Conservation (phyloP, 345 rosid species). For the Aquilaria sinensis region DNA sequence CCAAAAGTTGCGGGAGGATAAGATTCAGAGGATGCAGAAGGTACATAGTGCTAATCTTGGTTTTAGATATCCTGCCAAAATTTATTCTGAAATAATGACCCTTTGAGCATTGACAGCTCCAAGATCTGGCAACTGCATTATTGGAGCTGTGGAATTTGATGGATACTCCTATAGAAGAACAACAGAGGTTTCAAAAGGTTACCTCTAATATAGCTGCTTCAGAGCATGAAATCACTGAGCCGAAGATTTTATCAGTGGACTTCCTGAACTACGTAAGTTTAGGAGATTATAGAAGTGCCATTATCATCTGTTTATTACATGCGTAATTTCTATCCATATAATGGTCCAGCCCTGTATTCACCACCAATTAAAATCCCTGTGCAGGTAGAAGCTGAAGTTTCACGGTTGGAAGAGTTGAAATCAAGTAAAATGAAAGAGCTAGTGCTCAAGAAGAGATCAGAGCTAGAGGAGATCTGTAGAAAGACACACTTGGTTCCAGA, state of each 20-base stretch:
- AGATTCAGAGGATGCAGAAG: conserved; percentile 85
- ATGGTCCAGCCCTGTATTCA: too few species aligned
- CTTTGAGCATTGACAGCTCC: conserved; percentile 56
- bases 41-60: conserved; percentile 26
- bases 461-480: conserved; percentile 85
- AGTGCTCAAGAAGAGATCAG: conserved; percentile 84
- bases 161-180: conserved; percentile 98
- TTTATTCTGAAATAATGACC: conserved; percentile 2
- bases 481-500: conserved; percentile 80
- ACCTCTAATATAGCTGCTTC: conserved; percentile 95
- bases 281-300: neutral
- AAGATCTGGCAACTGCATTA: conserved; percentile 92
- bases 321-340: too few species aligned
- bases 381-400: conserved; percentile 91
- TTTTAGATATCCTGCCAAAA: conserved; percentile 5
- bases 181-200: conserved; percentile 77
- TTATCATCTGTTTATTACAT: neutral
- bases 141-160: conserved; percentile 95
- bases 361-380: neutral
- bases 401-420: conserved; percentile 78
- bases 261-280: conserved; percentile 70
- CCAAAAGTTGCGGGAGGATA: conserved; percentile 53
- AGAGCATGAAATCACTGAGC: conserved; percentile 85
- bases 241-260: conserved; percentile 76
- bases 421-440: conserved; percentile 97